Conservation (phyloP, 2,329 filamentous ascomycete species). For the Calonectria pseudoturangicola region DNA sequence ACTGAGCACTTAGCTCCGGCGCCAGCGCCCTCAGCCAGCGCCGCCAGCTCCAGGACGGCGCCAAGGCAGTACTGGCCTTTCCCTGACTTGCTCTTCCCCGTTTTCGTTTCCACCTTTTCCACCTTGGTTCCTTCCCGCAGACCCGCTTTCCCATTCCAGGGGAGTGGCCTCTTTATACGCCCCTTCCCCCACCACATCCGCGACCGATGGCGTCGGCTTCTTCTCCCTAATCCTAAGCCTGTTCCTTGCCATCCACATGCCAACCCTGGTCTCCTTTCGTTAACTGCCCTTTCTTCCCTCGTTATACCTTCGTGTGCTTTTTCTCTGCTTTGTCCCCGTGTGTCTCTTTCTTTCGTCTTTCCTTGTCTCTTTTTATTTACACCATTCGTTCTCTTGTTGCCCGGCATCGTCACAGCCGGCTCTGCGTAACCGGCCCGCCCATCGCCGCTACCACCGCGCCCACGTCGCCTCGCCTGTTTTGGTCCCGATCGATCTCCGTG, state of each 20-base stretch:
- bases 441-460: slow-evolving; percentile 8
- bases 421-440: slow-evolving; percentile 11
- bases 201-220: background rate
- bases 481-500: slow-evolving; percentile 30
- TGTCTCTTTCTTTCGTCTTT: slow-evolving; percentile 2
- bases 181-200: slow-evolving; percentile 20
- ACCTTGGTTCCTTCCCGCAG: background rate
- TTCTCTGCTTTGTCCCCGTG: background rate
- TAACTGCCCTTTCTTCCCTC: slow-evolving; percentile 11
- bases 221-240: slow-evolving; percentile 18
- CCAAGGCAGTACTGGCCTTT: slow-evolving; percentile 2
- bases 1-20: background rate
- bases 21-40: background rate
- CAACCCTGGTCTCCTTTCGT: slow-evolving; percentile 8
- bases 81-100: slow-evolving; percentile 3
- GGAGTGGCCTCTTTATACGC: background rate
- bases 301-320: background rate
- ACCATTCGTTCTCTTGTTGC: background rate
- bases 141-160: background rate
- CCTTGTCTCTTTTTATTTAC: slow-evolving; percentile 6
- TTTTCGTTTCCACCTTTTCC: slow-evolving; percentile 9
- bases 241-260: slow-evolving; percentile 14
- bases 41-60: slow-evolving; percentile 3
- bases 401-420: slow-evolving; percentile 22
- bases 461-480: slow-evolving; percentile 8